Percentiles rank a stretch among this genome's conserved stretches.
phyloP scores from a whole-genome alignment of 257 asterid species.

The Ilex asprella region DNA sequence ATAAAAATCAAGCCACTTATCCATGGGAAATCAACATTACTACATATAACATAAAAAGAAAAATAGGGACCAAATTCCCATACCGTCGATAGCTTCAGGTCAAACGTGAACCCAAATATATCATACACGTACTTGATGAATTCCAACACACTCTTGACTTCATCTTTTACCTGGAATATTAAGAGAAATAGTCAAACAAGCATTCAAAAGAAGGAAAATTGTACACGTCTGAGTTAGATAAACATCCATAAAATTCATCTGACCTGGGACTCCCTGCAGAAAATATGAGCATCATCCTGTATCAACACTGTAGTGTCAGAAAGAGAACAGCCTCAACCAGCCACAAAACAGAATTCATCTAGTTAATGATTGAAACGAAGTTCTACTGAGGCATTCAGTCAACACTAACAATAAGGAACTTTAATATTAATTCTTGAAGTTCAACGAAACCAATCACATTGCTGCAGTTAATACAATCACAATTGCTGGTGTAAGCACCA shows the following conservation, averaged over 20 bases:
- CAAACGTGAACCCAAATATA: slow-evolving; percentile 91
- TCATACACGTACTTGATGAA: slow-evolving; percentile 65
- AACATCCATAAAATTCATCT: slow-evolving; percentile 16
- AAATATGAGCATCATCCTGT: slow-evolving; percentile 99
- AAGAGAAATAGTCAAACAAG: slow-evolving; percentile 9
- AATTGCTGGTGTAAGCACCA: background rate
- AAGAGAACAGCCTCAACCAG: background rate
- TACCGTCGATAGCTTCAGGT: slow-evolving; percentile 96
- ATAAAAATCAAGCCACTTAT: background rate
- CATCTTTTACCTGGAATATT: slow-evolving; percentile 77
- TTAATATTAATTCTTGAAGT: background rate
- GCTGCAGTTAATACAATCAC: slow-evolving; percentile 3
- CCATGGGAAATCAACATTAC: background rate
- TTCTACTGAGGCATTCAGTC: background rate
- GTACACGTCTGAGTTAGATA: background rate
- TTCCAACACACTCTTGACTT: slow-evolving; percentile 83
- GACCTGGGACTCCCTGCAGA: slow-evolving; percentile 98
- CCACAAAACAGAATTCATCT: slow-evolving; percentile 10
- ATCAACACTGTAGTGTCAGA: slow-evolving; percentile 19
- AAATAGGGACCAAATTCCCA: slow-evolving; percentile 15
- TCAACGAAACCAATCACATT: background rate
- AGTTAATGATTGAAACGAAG: too few relatives aligned
- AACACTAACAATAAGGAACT: background rate
- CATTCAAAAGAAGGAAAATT: background rate
- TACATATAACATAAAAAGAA: background rate